Conservation (phyloP, 1,284 basidiomycete genomes). For the Ceratobasidium papillatum region DNA sequence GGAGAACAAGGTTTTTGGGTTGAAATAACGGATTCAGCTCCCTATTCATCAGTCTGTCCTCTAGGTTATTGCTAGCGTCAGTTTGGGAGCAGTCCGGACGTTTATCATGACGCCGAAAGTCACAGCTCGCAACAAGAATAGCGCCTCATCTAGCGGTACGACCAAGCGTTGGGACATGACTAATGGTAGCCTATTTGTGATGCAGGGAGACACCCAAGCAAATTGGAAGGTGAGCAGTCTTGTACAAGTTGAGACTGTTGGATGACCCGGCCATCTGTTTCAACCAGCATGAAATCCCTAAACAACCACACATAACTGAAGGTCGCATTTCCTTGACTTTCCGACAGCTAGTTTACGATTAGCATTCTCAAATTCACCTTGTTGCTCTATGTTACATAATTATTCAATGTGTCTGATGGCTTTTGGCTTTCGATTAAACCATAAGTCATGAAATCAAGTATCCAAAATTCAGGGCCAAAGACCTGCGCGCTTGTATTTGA, state of each 20-base stretch:
- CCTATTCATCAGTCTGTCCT: constrained; percentile 41
- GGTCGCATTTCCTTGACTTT: constrained; percentile 58
- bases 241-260: neutral
- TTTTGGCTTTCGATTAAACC: neutral
- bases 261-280: no score
- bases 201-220: constrained; percentile 62
- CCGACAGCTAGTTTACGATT: constrained; percentile 49
- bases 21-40: neutral
- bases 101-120: constrained; percentile 58
- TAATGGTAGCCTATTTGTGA: constrained; percentile 60
- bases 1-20: constrained; percentile 50
- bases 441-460: no score
- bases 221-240: constrained; percentile 55
- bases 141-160: constrained; percentile 41
- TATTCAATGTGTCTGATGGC: neutral
- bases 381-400: neutral
- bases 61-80: constrained; percentile 61
- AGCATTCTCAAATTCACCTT: neutral
- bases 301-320: constrained; percentile 52
- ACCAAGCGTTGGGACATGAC: constrained; percentile 53
- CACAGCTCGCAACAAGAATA: constrained; percentile 47
- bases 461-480: no score
- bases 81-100: constrained; percentile 58
- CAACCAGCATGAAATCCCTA: constrained; percentile 59
- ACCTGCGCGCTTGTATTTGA: neutral